Percentiles rank a stretch among this genome's conserved stretches.
These are phyloP conservation scores for Brassica nigra DNA, from an alignment of 345 rosid species.

Conservation along the genomic window DNA sequence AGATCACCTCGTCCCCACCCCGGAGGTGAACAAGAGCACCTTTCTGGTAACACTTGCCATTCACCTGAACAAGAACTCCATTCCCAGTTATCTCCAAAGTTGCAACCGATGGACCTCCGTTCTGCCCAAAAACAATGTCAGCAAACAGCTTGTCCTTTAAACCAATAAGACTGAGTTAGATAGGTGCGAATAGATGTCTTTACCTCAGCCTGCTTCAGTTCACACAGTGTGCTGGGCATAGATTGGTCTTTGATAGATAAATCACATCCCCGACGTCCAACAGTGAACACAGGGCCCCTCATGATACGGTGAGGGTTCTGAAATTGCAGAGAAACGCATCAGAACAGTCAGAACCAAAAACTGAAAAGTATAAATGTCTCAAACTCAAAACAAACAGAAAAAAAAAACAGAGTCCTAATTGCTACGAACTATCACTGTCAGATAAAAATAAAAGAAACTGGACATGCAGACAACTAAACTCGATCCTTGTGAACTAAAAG, in stretches of 20 bases:
- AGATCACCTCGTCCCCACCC: conserved; percentile 94
- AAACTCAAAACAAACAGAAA: neutral
- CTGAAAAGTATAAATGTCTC: neutral
- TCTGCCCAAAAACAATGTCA: conserved; percentile 49
- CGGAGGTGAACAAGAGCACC: conserved; percentile 49
- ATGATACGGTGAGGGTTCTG: conserved; percentile 79
- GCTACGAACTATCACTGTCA: neutral
- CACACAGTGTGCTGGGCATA: conserved; percentile 63
- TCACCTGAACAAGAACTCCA: conserved; percentile 83
- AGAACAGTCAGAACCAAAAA: conserved; percentile 12
- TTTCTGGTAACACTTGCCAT: conserved; percentile 63
- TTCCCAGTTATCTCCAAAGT: conserved; percentile 72
- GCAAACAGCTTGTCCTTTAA: conserved; percentile 12
- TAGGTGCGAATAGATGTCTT: neutral
- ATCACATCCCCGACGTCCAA: conserved; percentile 80
- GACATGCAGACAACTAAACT: conserved; percentile 23
- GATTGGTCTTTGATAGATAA: conserved; percentile 70
- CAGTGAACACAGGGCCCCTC: conserved; percentile 60
- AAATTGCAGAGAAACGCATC: conserved; percentile 11
- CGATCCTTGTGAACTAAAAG: conserved; percentile 8
- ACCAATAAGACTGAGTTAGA: conserved; percentile 1
- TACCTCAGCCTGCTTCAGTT: conserved; percentile 82
- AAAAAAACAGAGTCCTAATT: neutral
- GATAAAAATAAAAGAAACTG: neutral
- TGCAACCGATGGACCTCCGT: conserved; percentile 64